Evolutionary conservation across 2,329 filamentous ascomycete genomes (phyloP).

Genomic region (Aspergillus alliaceus): DNA sequence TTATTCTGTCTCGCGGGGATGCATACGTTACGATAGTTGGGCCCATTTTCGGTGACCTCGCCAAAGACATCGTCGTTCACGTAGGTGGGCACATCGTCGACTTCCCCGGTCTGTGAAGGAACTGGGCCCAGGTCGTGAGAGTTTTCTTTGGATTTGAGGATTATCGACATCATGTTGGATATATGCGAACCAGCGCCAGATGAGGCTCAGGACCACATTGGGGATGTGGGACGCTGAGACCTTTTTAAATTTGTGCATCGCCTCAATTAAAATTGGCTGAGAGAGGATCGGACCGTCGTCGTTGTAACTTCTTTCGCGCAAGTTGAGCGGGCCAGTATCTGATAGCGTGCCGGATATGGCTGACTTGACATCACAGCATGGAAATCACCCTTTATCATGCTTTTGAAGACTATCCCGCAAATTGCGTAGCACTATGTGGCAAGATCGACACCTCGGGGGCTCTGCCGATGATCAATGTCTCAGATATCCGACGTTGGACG

Average conservation of each 20-base stretch:
- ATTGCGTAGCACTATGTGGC: neutral
- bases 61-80: slow-evolving; percentile 36
- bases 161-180: neutral
- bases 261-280: neutral
- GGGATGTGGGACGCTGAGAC: neutral
- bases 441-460: neutral
- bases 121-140: neutral
- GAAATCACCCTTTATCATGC: neutral
- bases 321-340: neutral
- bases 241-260: neutral
- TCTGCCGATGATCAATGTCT: neutral
- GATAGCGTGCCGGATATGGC: neutral
- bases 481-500: neutral
- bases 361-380: neutral
- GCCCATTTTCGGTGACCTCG: slow-evolving; percentile 32
- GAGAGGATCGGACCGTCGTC: too few relatives aligned
- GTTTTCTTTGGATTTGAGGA: neutral
- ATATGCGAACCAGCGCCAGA: neutral
- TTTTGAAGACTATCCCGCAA: neutral
- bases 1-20: neutral
- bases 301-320: neutral
- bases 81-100: neutral
- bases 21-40: slow-evolving; percentile 33
- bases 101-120: neutral
- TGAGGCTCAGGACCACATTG: neutral